Evolutionary conservation across 2,329 filamentous ascomycete species (phyloP).

Genomic region (Aspergillus sp.): DNA sequence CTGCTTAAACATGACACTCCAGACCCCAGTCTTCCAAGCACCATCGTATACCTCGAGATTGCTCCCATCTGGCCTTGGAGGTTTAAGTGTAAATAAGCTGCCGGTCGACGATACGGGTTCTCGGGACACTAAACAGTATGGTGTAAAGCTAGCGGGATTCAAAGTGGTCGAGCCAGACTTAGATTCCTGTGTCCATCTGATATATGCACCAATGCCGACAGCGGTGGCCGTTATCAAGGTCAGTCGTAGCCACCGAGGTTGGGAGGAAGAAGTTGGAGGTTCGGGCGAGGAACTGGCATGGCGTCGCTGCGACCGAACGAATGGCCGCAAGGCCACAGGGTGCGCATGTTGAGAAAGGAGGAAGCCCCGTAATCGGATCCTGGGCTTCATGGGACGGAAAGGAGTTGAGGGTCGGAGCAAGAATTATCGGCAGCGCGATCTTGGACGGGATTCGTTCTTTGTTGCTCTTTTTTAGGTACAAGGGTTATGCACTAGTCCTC

Average conservation of each 20-base stretch:
- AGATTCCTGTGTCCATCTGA: constrained; percentile 29
- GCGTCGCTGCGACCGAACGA: constrained; percentile 18
- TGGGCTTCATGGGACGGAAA: constrained; percentile 19
- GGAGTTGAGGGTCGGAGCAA: not conserved
- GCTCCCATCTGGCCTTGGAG: constrained; percentile 28
- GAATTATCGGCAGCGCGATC: not conserved
- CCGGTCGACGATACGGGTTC: constrained; percentile 48
- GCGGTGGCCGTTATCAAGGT: constrained; percentile 35
- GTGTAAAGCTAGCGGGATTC: constrained; percentile 40
- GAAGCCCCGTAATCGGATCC: constrained; percentile 12
- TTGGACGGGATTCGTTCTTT: not conserved
- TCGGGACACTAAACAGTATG: constrained; percentile 43
- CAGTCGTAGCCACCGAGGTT: constrained; percentile 35
- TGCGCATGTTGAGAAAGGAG: constrained; percentile 17
- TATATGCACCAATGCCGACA: constrained; percentile 36
- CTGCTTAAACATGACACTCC: constrained; percentile 92
- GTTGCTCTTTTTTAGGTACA: not conserved
- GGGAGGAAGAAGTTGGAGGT: constrained; percentile 18
- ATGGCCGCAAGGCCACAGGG: constrained; percentile 12
- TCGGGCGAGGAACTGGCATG: constrained; percentile 24
- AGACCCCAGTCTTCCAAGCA: constrained; percentile 66
- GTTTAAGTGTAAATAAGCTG: constrained; percentile 46
- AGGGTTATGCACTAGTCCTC: constrained; percentile 12
- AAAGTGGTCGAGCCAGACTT: constrained; percentile 24
- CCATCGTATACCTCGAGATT: constrained; percentile 42